Percentiles rank a stretch among this genome's conserved stretches.
These are phyloP conservation scores for Rhododendron henanense DNA, from an alignment of 148 eudicot genomes.

Conservation along the genomic window DNA sequence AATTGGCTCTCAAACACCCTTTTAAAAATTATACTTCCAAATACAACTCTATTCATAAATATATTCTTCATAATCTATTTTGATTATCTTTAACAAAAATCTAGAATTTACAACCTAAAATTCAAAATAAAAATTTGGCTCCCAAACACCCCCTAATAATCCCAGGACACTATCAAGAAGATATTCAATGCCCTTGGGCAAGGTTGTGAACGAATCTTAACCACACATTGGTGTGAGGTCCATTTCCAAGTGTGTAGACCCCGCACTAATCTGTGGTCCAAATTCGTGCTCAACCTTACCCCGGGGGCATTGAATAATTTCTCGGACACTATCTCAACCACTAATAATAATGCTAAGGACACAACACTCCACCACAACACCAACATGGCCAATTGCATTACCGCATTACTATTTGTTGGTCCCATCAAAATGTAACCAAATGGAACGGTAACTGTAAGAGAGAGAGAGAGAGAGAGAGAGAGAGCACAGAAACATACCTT, in stretches of 20 bases:
- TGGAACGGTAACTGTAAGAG: background rate
- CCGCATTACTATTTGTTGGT: background rate
- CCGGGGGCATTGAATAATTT: background rate
- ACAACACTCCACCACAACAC: background rate
- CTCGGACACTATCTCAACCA: background rate
- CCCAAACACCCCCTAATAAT: background rate
- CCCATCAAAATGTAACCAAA: background rate
- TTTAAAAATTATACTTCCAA: background rate
- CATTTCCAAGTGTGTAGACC: background rate
- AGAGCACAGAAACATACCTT: conserved; percentile 41
- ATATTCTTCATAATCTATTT: too few relatives aligned
- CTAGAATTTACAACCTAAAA: too few relatives aligned
- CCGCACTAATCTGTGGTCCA: background rate
- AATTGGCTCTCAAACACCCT: background rate
- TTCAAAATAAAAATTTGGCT: background rate
- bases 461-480: background rate
- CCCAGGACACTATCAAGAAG: background rate
- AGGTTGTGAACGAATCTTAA: too few relatives aligned
- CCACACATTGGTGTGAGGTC: background rate
- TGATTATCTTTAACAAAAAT: too few relatives aligned
- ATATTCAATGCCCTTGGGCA: background rate
- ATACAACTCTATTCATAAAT: background rate
- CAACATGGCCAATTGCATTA: background rate
- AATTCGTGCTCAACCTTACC: background rate
- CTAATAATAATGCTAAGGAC: background rate